Evolutionary conservation across 306 rosid species (phyloP).

Genomic region (Quercus cerris): DNA sequence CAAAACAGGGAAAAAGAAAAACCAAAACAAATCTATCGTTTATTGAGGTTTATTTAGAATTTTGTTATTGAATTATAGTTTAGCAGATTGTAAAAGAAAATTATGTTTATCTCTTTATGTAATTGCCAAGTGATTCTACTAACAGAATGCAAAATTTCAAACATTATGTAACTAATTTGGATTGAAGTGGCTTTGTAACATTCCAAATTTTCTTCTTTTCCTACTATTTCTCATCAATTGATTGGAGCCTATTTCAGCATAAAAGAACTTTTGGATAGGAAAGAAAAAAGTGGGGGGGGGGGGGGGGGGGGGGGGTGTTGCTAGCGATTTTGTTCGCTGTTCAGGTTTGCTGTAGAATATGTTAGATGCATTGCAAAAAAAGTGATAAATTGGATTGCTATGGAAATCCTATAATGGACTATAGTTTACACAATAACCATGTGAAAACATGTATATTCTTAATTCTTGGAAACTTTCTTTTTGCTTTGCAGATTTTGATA

Average conservation of each 20-base stretch:
- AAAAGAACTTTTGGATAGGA: neutral
- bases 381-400: too few species aligned
- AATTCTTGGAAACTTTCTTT: neutral
- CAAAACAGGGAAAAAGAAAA: neutral
- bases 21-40: neutral
- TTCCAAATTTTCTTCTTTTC: too few species aligned
- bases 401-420: neutral
- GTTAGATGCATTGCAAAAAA: neutral
- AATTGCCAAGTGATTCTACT: neutral
- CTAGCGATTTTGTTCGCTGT: neutral
- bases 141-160: neutral
- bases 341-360: neutral
- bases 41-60: neutral
- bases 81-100: neutral
- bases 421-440: neutral
- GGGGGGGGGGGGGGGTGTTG: neutral
- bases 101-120: neutral
- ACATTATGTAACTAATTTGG: neutral
- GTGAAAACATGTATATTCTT: neutral
- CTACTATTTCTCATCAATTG: neutral
- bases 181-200: neutral
- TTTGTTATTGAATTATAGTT: neutral
- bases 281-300: too few species aligned
- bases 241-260: neutral
- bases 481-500: slow-evolving; percentile 68